These are phyloP conservation scores for Emericellopsis cladophorae DNA, from an alignment of 2,329 filamentous ascomycete species.

Conservation along the genomic window DNA sequence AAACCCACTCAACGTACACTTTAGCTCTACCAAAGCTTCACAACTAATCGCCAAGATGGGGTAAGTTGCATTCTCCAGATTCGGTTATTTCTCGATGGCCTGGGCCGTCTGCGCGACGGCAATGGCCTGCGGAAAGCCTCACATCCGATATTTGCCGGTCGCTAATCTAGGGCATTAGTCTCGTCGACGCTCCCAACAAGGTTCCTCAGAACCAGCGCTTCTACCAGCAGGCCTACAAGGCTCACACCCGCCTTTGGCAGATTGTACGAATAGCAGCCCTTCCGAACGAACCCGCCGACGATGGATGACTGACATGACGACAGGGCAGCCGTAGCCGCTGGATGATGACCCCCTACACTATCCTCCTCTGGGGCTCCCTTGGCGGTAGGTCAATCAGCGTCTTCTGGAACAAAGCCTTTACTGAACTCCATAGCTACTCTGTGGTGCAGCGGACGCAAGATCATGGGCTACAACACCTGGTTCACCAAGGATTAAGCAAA, in stretches of 20 bases:
- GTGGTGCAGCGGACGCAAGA: conserved; percentile 64
- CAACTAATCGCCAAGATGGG: conserved; percentile 23
- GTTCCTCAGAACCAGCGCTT: conserved; percentile 63
- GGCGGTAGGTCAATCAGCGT: conserved; percentile 35
- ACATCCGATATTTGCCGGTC: neutral
- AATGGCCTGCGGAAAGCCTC: conserved; percentile 8
- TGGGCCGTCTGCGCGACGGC: conserved; percentile 1
- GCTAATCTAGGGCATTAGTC: conserved; percentile 19
- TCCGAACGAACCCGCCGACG: conserved; percentile 4
- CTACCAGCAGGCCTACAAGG: conserved; percentile 62
- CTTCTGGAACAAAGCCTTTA: conserved; percentile 3
- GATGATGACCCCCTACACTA: conserved; percentile 57
- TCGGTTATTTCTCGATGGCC: neutral
- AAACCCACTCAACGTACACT: conserved; percentile 9
- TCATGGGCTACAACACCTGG: conserved; percentile 71
- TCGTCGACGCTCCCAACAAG: conserved; percentile 63
- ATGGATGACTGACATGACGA: conserved; percentile 20
- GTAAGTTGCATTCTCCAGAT: conserved; percentile 14
- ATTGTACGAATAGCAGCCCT: conserved; percentile 45
- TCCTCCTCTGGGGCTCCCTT: conserved; percentile 48
- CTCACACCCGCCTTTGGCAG: conserved; percentile 59
- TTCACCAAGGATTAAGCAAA: conserved; percentile 25
- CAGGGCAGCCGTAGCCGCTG: conserved; percentile 53
- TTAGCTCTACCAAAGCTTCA: conserved; percentile 4
- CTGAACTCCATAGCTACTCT: conserved; percentile 32